Conservation (phyloP, 305 asterid species). For the Fraxinus sp. region DNA sequence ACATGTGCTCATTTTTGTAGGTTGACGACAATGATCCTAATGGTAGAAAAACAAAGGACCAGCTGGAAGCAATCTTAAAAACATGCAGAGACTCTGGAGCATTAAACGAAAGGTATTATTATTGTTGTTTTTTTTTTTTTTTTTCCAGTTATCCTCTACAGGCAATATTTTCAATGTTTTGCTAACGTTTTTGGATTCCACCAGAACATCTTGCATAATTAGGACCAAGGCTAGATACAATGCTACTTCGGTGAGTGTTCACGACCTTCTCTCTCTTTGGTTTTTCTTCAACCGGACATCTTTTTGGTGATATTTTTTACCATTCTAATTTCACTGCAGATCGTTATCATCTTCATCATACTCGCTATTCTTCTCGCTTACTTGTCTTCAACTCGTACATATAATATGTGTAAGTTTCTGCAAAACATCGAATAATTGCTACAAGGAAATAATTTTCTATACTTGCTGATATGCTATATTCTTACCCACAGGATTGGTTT, state of each 20-base stretch:
- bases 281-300: neutral
- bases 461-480: neutral
- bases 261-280: neutral
- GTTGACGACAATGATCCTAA: neutral
- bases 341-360: neutral
- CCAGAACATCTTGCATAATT: slow-evolving; percentile 54
- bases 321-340: slow-evolving; percentile 4
- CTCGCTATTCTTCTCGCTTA: neutral
- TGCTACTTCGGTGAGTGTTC: slow-evolving; percentile 34
- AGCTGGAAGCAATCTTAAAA: neutral
- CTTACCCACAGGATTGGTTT: slow-evolving; percentile 31
- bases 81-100: neutral
- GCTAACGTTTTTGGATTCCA: neutral
- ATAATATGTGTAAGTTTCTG: slow-evolving; percentile 34
- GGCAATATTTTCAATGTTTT: neutral
- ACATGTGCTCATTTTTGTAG: neutral
- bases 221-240: slow-evolving; percentile 35
- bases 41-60: neutral
- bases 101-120: neutral
- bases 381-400: slow-evolving; percentile 28
- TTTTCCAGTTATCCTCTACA: neutral
- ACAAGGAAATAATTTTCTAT: neutral
- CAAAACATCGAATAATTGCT: neutral
- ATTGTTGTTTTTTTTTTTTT: neutral
- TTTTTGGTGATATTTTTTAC: neutral